Conservation (phyloP, 345 rosid species). For the Moricandia moricandioides region DNA sequence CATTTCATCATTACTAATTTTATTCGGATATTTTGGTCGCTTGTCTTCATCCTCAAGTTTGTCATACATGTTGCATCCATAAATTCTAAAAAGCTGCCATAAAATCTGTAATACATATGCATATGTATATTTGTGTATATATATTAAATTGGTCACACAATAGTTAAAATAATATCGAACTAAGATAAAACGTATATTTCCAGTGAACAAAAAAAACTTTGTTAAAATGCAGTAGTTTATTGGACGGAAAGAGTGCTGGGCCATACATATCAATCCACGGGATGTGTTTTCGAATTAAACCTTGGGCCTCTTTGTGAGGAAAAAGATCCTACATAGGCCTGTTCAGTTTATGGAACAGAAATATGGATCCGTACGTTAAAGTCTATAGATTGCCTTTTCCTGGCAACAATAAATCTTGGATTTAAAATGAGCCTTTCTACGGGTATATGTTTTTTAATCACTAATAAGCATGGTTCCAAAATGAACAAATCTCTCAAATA, state of each 20-base stretch:
- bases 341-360: not conserved
- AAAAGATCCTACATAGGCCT: not conserved
- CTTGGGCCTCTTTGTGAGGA: not conserved
- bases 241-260: not conserved
- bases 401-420: not conserved
- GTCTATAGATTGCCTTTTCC: not conserved
- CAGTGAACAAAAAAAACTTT: not conserved
- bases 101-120: not conserved
- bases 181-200: not conserved
- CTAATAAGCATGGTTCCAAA: too few species aligned
- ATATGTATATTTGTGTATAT: not conserved
- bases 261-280: not conserved
- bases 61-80: conserved; percentile 23
- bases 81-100: conserved; percentile 4
- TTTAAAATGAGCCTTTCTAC: too few species aligned
- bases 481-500: too few species aligned
- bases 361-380: not conserved
- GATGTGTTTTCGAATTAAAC: not conserved
- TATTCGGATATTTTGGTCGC: conserved; percentile 24
- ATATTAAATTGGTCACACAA: too few species aligned
- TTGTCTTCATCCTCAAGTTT: conserved; percentile 35
- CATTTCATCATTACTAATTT: conserved; percentile 23
- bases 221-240: not conserved
- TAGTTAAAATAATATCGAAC: not conserved
- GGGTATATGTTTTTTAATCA: too few species aligned